Conservation (phyloP, 225 moss, liverwort and hornwort genomes). For the Thuidium tamariscinum region DNA sequence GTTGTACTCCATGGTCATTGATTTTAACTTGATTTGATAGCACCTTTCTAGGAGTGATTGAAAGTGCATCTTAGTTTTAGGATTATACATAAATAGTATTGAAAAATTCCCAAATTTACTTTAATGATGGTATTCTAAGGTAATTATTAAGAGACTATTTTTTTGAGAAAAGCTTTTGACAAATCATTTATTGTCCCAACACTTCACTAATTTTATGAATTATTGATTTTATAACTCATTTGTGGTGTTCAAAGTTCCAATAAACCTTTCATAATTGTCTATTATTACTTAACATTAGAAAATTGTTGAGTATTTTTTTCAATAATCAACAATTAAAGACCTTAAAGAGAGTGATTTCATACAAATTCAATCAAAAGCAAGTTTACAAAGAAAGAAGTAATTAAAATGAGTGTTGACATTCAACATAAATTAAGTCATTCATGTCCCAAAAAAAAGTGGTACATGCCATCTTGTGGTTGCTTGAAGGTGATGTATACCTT, state of each 20-base stretch:
- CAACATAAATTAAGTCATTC: neutral
- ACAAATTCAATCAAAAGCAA: neutral
- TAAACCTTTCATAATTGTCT: too few relatives aligned
- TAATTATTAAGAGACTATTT: neutral
- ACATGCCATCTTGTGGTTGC: neutral
- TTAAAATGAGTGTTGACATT: neutral
- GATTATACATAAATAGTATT: neutral
- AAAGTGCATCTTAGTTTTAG: neutral
- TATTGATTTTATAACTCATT: neutral
- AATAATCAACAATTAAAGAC: neutral
- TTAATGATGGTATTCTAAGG: too few relatives aligned
- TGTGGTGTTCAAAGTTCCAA: neutral
- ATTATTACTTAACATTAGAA: neutral
- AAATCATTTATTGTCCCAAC: fast-evolving
- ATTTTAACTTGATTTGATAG: neutral
- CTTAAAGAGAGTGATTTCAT: neutral
- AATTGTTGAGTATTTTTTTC: neutral
- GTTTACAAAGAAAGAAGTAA: neutral
- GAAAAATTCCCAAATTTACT: neutral
- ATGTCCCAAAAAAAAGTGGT: neutral
- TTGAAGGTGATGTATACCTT: neutral
- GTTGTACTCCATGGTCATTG: neutral
- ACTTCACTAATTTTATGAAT: neutral
- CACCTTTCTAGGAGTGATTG: neutral
- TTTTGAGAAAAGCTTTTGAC: neutral